Evolutionary conservation across 164 flowering plant genomes (phyloP).

Genomic region (Kingdonia uniflora): DNA sequence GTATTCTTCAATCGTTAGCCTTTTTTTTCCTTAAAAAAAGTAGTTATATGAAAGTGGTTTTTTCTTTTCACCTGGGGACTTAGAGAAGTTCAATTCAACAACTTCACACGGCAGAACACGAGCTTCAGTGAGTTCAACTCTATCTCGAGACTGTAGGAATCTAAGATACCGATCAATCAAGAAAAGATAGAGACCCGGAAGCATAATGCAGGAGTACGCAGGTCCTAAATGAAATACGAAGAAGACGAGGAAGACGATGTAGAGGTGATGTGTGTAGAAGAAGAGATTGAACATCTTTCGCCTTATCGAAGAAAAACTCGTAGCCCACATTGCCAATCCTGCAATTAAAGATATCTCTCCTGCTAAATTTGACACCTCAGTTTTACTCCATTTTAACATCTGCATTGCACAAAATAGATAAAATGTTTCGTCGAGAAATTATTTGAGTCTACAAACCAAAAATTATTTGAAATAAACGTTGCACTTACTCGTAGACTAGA

Average conservation of each 20-base stretch:
- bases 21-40: no score
- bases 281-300: background rate
- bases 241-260: background rate
- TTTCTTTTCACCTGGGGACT: background rate
- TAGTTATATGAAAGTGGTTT: no score
- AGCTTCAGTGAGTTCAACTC: background rate
- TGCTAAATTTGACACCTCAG: background rate
- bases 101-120: background rate
- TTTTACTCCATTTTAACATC: background rate
- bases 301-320: background rate
- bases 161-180: background rate
- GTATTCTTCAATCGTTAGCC: no score
- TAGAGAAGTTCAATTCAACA: background rate
- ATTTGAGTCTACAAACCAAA: no score
- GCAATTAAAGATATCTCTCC: background rate
- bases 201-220: background rate
- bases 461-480: no score
- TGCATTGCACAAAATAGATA: background rate
- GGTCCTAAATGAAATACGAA: background rate
- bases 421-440: background rate
- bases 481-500: no score
- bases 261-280: conserved; percentile 2
- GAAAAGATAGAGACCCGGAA: background rate
- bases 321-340: background rate
- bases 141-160: conserved; percentile 2